phyloP scores from a whole-genome alignment of 371 early-diverging fungal genomes.

The Mortierella sp. region DNA sequence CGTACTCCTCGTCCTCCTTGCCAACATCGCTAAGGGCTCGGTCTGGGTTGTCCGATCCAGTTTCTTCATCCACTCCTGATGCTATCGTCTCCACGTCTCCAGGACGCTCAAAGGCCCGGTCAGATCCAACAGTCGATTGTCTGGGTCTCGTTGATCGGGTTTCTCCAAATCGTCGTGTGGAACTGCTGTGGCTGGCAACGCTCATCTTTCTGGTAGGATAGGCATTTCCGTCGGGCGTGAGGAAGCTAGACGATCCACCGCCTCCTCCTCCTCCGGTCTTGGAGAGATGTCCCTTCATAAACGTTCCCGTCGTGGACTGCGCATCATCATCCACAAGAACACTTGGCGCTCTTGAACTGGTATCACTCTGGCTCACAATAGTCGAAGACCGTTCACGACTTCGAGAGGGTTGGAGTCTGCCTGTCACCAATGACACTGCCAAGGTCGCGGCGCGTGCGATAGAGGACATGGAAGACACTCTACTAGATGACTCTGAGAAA shows the following conservation, averaged over 20 bases:
- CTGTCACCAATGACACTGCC: slow-evolving; percentile 41
- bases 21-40: not conserved
- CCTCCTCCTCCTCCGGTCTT: slow-evolving; percentile 5
- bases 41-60: not conserved
- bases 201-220: slow-evolving; percentile 10
- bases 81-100: not conserved
- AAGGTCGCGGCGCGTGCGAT: slow-evolving; percentile 47
- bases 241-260: slow-evolving; percentile 1
- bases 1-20: slow-evolving; percentile 3
- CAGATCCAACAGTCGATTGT: slow-evolving; percentile 8
- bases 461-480: slow-evolving; percentile 49
- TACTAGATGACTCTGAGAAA: slow-evolving; percentile 24
- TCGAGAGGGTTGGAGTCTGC: slow-evolving; percentile 27
- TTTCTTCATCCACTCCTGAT: not conserved
- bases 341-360: slow-evolving; percentile 27
- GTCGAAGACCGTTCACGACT: slow-evolving; percentile 26
- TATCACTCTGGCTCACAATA: slow-evolving; percentile 7
- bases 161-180: not conserved
- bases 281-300: not conserved
- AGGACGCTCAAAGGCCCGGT: slow-evolving; percentile 1
- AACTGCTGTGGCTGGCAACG: not conserved
- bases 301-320: slow-evolving; percentile 1
- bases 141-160: not conserved
- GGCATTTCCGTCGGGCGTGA: slow-evolving; percentile 3
- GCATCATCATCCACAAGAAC: slow-evolving; percentile 28